Conservation (phyloP, 202 grass and related monocot species). For the Setaria viridis region DNA sequence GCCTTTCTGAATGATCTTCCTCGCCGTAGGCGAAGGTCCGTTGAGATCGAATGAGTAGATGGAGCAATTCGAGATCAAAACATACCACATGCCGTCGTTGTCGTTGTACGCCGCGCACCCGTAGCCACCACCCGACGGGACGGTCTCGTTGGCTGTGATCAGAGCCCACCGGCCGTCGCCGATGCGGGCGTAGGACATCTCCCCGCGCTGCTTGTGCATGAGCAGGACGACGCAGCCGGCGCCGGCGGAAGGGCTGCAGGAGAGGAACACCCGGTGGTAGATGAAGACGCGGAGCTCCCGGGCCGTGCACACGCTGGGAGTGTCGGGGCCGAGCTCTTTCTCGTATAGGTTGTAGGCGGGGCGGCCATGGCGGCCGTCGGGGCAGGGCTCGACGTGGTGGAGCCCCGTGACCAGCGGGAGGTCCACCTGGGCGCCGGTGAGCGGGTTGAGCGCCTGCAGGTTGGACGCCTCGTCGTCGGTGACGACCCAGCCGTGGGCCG, state of each 20-base stretch:
- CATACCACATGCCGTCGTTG: neutral
- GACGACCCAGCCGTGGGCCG: neutral
- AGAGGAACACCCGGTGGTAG: neutral
- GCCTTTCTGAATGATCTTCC: too few species aligned
- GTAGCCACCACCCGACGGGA: neutral
- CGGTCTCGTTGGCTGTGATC: too few species aligned
- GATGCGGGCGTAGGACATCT: neutral
- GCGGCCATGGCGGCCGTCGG: neutral
- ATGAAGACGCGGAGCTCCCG: neutral
- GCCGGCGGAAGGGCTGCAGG: neutral
- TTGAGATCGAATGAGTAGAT: neutral
- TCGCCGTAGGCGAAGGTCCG: neutral
- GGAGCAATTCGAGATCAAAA: neutral
- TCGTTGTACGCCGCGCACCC: neutral
- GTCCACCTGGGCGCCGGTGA: neutral
- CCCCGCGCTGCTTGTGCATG: neutral
- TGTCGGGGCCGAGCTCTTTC: too few species aligned
- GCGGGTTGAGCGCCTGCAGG: neutral
- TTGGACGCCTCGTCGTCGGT: neutral
- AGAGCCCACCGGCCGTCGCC: slow-evolving; percentile 7
- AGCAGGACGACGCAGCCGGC: neutral
- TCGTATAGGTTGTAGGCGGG: neutral
- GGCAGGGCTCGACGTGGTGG: neutral
- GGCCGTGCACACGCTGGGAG: too few species aligned
- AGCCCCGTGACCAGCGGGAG: neutral